Evolutionary conservation across 164 flowering plant species (phyloP), one percentile per base, ranked within the genome.

Genomic region (Nymphaea thermarum): DNA sequence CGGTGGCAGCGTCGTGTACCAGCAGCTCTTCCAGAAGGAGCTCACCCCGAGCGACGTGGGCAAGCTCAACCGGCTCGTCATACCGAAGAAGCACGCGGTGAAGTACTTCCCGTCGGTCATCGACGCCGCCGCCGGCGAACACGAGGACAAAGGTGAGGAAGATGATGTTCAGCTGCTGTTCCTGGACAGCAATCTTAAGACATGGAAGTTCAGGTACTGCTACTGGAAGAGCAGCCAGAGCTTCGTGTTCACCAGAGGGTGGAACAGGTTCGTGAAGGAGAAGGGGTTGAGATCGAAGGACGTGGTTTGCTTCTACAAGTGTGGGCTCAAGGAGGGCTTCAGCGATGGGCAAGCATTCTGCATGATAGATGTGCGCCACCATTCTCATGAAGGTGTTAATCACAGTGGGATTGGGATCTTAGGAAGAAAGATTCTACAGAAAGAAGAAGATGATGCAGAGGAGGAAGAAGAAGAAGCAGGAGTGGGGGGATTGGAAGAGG

Each of bases 151-250:
- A 0, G 68, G 71, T 6, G 79, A 59, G 12, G 62, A 60, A 11
- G 76, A 78, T 1, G 87, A 81, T 3, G 18, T 71, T 18, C 75
- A 80, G 62, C 68, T 92, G 8, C 62, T 60, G 4, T 82, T 90
- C 74, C 71, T 70, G 44, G 95, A 93, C 66, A 73, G 47, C 51
- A 4, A 67, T 1, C 81, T 71, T 83, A 84, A 73, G 70, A 6
- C 62, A 4, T 91, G 96, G 94, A 82, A 80, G 60, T 88, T 91
- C 17, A 68, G 98, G 43, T 89, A 89, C 60, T 91, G 90, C 66
- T 91, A 89, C 51, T 91, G 96, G 96, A 84, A 75, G 70, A 89
- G 96, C 72, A 91, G 94, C 80, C 89, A 85, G 69, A 91, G 96
- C 69, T 89, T 63, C 70, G 96, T 91, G 43, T 84, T 91, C 69